These are phyloP conservation scores for Fistulifera solaris DNA, from an alignment of 108 stramenopile species.

Conservation along the genomic window DNA sequence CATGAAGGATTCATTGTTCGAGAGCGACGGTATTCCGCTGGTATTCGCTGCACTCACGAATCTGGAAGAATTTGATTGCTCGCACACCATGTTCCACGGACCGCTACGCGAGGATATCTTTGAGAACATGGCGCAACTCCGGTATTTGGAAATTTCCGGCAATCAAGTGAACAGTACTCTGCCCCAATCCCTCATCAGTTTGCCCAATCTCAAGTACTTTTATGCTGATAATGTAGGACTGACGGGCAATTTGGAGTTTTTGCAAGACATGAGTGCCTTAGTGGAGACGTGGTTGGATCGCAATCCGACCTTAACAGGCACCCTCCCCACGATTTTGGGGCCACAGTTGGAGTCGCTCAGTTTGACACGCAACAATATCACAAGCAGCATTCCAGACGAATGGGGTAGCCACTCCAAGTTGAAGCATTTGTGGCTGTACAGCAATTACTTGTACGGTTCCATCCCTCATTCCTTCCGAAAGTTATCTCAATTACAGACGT, in stretches of 20 bases:
- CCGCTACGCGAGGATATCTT: constrained; percentile 1
- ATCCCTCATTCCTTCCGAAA: constrained; percentile 45
- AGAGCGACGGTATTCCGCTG: constrained; percentile 3
- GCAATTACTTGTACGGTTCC: constrained; percentile 41
- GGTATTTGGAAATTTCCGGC: neutral
- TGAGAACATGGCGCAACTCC: neutral
- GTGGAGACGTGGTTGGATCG: constrained; percentile 39
- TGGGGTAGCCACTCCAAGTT: constrained; percentile 23
- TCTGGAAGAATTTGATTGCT: neutral
- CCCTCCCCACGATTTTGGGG: constrained; percentile 25
- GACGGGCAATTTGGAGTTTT: constrained; percentile 4
- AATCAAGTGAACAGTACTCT: neutral
- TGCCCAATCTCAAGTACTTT: constrained; percentile 1
- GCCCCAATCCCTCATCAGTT: neutral
- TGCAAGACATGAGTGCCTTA: constrained; percentile 1
- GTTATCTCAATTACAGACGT: constrained; percentile 23
- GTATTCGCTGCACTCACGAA: neutral
- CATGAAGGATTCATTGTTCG: constrained; percentile 11
- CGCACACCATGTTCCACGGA: neutral
- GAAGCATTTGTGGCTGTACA: constrained; percentile 20
- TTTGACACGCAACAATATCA: constrained; percentile 16
- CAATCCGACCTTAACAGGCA: constrained; percentile 25
- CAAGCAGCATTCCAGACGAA: constrained; percentile 20
- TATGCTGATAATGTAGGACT: neutral
- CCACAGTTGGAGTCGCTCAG: constrained; percentile 12